Evolutionary conservation across 352 stramenopile genomes (phyloP).

Genomic region (Phytophthora vignae): DNA sequence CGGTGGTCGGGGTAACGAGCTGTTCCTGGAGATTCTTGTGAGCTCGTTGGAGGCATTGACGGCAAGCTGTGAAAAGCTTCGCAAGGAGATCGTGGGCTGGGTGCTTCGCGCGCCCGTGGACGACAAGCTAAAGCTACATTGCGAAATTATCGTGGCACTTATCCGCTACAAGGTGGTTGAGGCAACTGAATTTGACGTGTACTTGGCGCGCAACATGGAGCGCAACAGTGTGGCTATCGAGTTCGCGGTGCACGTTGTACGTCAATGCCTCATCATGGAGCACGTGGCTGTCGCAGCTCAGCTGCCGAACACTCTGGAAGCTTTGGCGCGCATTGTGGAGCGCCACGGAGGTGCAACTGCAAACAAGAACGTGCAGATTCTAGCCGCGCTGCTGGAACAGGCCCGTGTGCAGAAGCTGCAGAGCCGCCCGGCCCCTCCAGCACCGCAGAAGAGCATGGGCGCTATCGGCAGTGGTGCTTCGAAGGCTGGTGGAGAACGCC

Average conservation of each 20-base stretch:
- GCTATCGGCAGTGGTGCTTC: constrained; percentile 62
- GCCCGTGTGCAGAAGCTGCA: constrained; percentile 68
- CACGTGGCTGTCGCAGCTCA: constrained; percentile 92
- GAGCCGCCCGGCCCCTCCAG: constrained; percentile 27
- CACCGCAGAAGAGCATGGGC: constrained; percentile 57
- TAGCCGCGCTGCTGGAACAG: constrained; percentile 82
- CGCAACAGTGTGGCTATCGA: constrained; percentile 96
- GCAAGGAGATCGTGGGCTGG: constrained; percentile 95
- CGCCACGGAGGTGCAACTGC: constrained; percentile 70
- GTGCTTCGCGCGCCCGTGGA: constrained; percentile 95
- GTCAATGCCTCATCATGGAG: constrained; percentile 92
- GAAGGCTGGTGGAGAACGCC: constrained; percentile 44
- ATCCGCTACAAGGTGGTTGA: constrained; percentile 95
- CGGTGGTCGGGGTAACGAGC: constrained; percentile 88
- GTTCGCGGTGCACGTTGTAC: constrained; percentile 96
- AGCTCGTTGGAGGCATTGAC: constrained; percentile 94
- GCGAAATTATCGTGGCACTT: constrained; percentile 95
- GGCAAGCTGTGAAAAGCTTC: constrained; percentile 92
- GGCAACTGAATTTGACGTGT: constrained; percentile 94
- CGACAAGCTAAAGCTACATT: constrained; percentile 96
- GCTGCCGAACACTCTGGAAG: constrained; percentile 94
- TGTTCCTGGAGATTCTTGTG: constrained; percentile 96
- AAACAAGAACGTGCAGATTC: constrained; percentile 90
- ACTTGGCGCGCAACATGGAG: constrained; percentile 96
- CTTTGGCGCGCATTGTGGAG: constrained; percentile 88